Evolutionary conservation across 78 protist genomes (phyloP).

Genomic region (Dictyostelium capitatum): DNA sequence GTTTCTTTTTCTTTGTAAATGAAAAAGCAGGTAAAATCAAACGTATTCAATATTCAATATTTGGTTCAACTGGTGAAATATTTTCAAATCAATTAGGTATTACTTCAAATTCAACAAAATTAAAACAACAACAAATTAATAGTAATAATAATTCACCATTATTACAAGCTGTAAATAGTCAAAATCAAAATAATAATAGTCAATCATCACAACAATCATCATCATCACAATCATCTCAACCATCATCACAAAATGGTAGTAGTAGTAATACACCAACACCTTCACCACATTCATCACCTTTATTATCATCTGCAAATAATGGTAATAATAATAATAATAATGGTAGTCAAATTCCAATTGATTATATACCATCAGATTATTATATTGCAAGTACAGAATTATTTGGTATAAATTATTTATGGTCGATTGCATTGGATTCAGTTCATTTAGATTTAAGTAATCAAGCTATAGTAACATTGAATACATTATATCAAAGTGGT

Average conservation of each 20-base stretch:
- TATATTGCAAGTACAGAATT: conserved; percentile 51
- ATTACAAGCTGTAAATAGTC: conserved; percentile 33
- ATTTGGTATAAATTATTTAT: conserved; percentile 42
- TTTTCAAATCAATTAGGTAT: conserved; percentile 40
- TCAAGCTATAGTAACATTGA: conserved; percentile 50
- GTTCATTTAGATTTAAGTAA: conserved; percentile 26
- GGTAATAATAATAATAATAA: not conserved
- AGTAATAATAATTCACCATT: not conserved
- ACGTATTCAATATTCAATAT: conserved; percentile 33
- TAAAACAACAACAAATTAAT: not conserved
- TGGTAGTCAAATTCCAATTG: conserved; percentile 1
- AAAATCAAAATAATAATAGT: no score
- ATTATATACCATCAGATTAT: conserved; percentile 42
- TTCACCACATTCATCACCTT: conserved; percentile 33
- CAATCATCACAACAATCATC: conserved; percentile 31
- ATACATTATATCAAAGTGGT: conserved; percentile 36
- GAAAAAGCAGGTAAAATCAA: conserved; percentile 64
- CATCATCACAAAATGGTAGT: not conserved
- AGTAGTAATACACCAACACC: conserved; percentile 21
- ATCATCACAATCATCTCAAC: conserved; percentile 2
- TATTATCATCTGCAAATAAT: not conserved
- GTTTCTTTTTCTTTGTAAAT: conserved; percentile 70
- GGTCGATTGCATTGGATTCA: conserved; percentile 71
- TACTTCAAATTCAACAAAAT: conserved; percentile 9
- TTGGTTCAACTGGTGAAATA: conserved; percentile 31